Conservation (phyloP, 176 grass and related monocot genomes). For the Tillandsia fasciculata region DNA sequence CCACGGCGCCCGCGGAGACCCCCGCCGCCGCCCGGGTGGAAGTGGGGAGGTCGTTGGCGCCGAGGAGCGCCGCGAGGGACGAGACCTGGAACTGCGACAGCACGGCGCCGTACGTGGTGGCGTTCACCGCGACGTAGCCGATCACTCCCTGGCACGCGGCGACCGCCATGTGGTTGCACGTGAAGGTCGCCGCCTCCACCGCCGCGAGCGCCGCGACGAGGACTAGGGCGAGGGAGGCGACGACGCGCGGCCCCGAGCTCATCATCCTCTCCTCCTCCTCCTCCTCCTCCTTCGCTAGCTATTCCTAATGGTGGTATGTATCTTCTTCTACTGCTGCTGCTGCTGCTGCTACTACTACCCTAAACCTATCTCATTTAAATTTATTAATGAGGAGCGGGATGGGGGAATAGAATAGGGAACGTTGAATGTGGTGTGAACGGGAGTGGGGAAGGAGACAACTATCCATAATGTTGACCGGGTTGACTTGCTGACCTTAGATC, state of each 20-base stretch:
- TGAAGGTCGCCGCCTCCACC: slow-evolving; percentile 30
- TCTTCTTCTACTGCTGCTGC: too few relatives aligned
- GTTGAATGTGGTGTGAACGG: too few relatives aligned
- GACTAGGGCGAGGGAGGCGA: slow-evolving; percentile 8
- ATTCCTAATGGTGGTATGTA: too few relatives aligned
- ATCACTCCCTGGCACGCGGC: slow-evolving; percentile 67
- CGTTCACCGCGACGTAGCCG: slow-evolving; percentile 59
- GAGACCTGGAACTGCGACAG: slow-evolving; percentile 72
- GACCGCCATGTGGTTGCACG: slow-evolving; percentile 39
- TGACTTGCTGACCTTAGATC: too few relatives aligned
- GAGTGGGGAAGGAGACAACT: too few relatives aligned
- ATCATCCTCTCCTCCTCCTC: neutral
- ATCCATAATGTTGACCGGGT: too few relatives aligned
- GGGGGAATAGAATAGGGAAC: too few relatives aligned
- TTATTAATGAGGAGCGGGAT: too few relatives aligned
- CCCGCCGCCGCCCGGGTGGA: slow-evolving; percentile 30
- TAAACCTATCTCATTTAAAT: too few relatives aligned
- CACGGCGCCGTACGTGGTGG: slow-evolving; percentile 47
- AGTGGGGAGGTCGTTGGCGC: slow-evolving; percentile 49
- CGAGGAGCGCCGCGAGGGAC: slow-evolving; percentile 66
- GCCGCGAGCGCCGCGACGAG: neutral
- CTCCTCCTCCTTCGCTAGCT: neutral
- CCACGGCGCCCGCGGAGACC: slow-evolving; percentile 20
- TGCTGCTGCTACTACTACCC: too few relatives aligned
- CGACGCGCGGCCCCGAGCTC: neutral